Conservation (phyloP, 2,329 filamentous ascomycete genomes). For the Fusarium robinianum region DNA sequence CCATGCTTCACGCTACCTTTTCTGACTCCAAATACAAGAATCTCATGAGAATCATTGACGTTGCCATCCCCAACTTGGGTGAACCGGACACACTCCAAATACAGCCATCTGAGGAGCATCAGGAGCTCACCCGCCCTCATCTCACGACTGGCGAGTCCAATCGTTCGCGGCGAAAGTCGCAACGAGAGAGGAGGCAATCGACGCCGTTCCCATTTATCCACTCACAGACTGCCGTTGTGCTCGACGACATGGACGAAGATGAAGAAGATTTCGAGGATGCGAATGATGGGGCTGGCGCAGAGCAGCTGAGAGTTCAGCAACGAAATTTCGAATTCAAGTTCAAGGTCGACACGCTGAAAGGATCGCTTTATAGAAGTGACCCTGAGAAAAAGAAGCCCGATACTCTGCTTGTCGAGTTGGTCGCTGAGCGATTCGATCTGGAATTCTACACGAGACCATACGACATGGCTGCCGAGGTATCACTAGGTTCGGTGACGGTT, state of each 20-base stretch:
- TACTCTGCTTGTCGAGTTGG: constrained; percentile 82
- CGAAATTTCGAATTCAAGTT: constrained; percentile 97
- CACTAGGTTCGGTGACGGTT: constrained; percentile 81
- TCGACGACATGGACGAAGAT: constrained; percentile 75
- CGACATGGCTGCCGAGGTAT: constrained; percentile 92
- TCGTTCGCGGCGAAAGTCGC: constrained; percentile 49
- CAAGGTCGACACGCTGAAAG: constrained; percentile 90
- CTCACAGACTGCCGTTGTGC: constrained; percentile 74
- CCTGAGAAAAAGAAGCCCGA: constrained; percentile 76
- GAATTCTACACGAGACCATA: constrained; percentile 87
- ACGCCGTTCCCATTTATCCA: constrained; percentile 75
- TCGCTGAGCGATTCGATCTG: constrained; percentile 86
- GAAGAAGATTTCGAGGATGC: constrained; percentile 71
- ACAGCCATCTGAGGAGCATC: constrained; percentile 32
- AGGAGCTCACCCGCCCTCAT: constrained; percentile 46
- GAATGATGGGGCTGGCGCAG: constrained; percentile 57
- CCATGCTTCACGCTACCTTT: constrained; percentile 86
- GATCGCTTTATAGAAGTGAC: constrained; percentile 87
- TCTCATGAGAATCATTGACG: constrained; percentile 93
- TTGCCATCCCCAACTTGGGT: constrained; percentile 84
- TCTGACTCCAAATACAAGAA: constrained; percentile 98
- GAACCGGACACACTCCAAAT: constrained; percentile 41
- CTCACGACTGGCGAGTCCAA: constrained; percentile 52
- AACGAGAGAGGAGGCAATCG: constrained; percentile 62
- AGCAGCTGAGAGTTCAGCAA: constrained; percentile 76